These are phyloP conservation scores for Boletus subparvulus DNA, from an alignment of 768 basidiomycete genomes.

Conservation along the genomic window DNA sequence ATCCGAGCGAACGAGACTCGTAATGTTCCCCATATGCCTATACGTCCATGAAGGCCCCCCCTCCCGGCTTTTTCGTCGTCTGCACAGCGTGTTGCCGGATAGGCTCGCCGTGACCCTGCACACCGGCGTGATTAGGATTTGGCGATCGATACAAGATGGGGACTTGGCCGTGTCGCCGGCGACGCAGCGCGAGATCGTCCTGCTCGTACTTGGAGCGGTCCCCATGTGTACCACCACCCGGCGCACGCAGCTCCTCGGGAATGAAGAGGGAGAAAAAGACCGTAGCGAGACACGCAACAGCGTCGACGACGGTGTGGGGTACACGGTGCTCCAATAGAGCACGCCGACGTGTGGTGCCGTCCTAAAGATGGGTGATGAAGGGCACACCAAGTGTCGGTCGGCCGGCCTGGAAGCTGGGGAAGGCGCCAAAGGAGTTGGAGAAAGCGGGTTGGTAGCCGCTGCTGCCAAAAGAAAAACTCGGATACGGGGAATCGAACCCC, in stretches of 20 bases:
- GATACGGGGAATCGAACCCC: conserved; percentile 38
- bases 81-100: conserved; percentile 3
- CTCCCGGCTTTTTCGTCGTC: conserved; percentile 16
- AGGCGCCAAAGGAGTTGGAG: conserved; percentile 91
- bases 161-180: background rate
- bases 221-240: conserved; percentile 39
- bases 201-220: conserved; percentile 61
- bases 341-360: conserved; percentile 69
- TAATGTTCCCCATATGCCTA: conserved; percentile 81
- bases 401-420: conserved; percentile 90
- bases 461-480: conserved; percentile 35
- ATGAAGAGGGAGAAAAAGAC: conserved; percentile 86
- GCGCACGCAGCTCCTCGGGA: conserved; percentile 75
- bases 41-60: conserved; percentile 45
- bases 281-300: conserved; percentile 88
- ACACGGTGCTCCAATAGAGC: conserved; percentile 99
- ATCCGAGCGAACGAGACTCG: conserved; percentile 74
- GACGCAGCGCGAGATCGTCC: background rate
- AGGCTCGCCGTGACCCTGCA: background rate
- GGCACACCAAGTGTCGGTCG: conserved; percentile 90
- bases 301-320: conserved; percentile 96
- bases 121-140: conserved; percentile 29
- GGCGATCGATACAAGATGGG: conserved; percentile 69
- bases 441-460: conserved; percentile 79
- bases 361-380: conserved; percentile 90